These are phyloP conservation scores for Crithidia mellificae DNA, from an alignment of 208 protist species.

Conservation along the genomic window DNA sequence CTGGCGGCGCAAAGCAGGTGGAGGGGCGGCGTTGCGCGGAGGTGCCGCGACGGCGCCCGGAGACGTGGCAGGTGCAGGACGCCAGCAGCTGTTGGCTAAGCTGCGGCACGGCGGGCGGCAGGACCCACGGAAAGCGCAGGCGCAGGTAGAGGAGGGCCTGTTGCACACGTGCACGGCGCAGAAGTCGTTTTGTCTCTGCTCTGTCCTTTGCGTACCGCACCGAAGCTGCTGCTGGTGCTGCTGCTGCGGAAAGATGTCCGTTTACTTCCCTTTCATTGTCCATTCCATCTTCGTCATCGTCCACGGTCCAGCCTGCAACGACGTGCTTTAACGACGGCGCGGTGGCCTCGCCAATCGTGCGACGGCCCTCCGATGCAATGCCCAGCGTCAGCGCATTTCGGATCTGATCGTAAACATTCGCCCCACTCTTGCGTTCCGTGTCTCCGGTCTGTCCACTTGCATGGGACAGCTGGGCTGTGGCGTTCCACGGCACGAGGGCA, in stretches of 20 bases:
- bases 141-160: conserved; percentile 38
- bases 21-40: background rate
- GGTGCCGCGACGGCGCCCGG: conserved; percentile 21
- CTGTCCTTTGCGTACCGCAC: too few relatives aligned
- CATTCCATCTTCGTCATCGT: conserved; percentile 1
- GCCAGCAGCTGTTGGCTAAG: conserved; percentile 19
- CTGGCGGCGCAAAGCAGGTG: background rate
- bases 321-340: conserved; percentile 42
- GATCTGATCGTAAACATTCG: conserved; percentile 9
- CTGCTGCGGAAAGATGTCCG: too few relatives aligned
- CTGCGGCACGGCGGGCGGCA: conserved; percentile 30
- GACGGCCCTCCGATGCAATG: conserved; percentile 35
- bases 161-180: background rate
- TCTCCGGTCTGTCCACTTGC: too few relatives aligned
- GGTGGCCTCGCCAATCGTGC: conserved; percentile 39
- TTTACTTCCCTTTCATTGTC: too few relatives aligned
- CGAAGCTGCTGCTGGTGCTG: background rate
- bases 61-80: conserved; percentile 28
- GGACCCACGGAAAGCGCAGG: conserved; percentile 46
- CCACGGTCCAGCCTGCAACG: conserved; percentile 25
- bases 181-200: background rate
- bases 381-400: conserved; percentile 29
- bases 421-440: too few relatives aligned
- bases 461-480: too few relatives aligned
- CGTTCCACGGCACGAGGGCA: conserved; percentile 27